Percentiles rank a stretch among this genome's conserved stretches.
These are phyloP conservation scores for Alternaria sp. DNA, from an alignment of 2,329 filamentous ascomycete genomes.

Conservation along the genomic window DNA sequence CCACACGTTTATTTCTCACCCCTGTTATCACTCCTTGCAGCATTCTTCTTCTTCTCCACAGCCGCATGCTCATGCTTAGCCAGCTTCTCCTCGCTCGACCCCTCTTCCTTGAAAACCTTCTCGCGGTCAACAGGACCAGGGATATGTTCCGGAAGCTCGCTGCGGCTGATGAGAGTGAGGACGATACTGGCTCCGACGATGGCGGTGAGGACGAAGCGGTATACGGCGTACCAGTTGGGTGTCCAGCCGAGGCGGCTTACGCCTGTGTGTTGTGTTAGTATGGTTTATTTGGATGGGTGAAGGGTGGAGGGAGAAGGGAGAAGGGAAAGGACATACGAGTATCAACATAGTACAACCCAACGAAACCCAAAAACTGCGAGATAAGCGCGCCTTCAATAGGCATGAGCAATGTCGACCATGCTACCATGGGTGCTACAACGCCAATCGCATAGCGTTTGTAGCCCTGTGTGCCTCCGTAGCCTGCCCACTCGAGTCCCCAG, in stretches of 20 bases:
- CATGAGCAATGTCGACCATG: constrained; percentile 89
- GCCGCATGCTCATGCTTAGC: constrained; percentile 39
- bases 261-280: constrained; percentile 32
- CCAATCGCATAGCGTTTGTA: constrained; percentile 85
- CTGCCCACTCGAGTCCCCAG: constrained; percentile 87
- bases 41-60: constrained; percentile 29
- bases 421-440: constrained; percentile 76
- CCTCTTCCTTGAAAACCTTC: constrained; percentile 54
- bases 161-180: constrained; percentile 78
- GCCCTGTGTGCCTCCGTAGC: constrained; percentile 70
- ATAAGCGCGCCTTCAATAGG: constrained; percentile 86
- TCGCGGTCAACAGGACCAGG: constrained; percentile 54
- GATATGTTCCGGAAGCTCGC: constrained; percentile 69
- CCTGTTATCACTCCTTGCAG: constrained; percentile 25
- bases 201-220: constrained; percentile 91
- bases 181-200: constrained; percentile 85
- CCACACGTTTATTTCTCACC: constrained; percentile 5
- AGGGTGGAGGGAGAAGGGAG: no score
- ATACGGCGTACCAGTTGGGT: constrained; percentile 83
- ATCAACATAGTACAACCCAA: constrained; percentile 84
- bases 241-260: constrained; percentile 78
- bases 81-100: constrained; percentile 33
- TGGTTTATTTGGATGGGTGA: neutral
- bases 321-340: constrained; percentile 43
- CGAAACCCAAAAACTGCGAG: constrained; percentile 84